A percentile compares a stretch with the other conserved stretches of the same genome.
These are phyloP conservation scores for Capsaspora owczarzaki DNA, from an alignment of 78 protist genomes.

Conservation along the genomic window DNA sequence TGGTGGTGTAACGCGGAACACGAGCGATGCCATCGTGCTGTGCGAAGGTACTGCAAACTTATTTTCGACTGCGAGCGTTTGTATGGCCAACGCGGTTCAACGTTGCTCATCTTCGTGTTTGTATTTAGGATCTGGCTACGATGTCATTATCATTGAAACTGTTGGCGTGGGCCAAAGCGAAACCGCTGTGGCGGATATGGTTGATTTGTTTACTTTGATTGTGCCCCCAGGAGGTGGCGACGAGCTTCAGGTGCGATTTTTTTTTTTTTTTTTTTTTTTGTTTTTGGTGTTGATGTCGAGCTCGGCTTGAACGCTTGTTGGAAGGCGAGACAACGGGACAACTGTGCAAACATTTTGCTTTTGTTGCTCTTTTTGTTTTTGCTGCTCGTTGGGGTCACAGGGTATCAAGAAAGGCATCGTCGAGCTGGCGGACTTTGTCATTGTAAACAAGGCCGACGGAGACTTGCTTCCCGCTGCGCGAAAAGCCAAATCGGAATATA, in stretches of 20 bases:
- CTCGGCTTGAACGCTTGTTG: too few relatives aligned
- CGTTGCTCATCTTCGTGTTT: background rate
- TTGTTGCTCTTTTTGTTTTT: background rate
- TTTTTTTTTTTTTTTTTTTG: background rate
- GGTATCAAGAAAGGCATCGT: constrained; percentile 91
- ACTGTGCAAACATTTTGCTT: too few relatives aligned
- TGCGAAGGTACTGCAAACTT: constrained; percentile 63
- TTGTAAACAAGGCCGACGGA: constrained; percentile 88
- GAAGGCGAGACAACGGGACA: too few relatives aligned
- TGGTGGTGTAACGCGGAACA: constrained; percentile 67
- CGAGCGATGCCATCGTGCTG: constrained; percentile 73
- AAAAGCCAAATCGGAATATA: constrained; percentile 43
- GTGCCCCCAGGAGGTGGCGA: constrained; percentile 95
- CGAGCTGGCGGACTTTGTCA: constrained; percentile 81
- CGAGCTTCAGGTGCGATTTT: constrained; percentile 72
- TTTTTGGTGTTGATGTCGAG: too few relatives aligned
- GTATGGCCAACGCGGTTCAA: background rate
- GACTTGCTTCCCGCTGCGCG: constrained; percentile 51
- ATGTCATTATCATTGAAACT: constrained; percentile 84
- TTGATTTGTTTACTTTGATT: constrained; percentile 75
- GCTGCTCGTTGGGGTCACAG: background rate
- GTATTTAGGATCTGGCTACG: constrained; percentile 63
- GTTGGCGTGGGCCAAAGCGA: constrained; percentile 98
- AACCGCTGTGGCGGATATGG: constrained; percentile 68
- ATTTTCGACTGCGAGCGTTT: background rate